Evolutionary conservation across 2,329 filamentous ascomycete species (phyloP).

Genomic region (Aspergillus sergii): DNA sequence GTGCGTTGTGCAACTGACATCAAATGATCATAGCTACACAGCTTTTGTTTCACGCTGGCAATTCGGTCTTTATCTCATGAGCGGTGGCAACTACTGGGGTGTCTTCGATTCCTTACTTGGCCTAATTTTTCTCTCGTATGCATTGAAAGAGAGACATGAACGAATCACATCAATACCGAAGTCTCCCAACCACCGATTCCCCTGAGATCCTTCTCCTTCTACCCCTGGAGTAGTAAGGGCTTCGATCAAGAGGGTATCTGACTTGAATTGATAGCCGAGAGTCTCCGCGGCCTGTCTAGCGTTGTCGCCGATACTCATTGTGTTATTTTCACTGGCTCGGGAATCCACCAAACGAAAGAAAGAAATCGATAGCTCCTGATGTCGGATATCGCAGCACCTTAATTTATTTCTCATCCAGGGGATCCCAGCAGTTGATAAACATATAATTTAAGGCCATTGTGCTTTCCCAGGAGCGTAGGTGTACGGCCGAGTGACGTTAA

Average conservation of each 20-base stretch:
- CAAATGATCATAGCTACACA: neutral
- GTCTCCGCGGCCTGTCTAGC: neutral
- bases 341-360: no score
- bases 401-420: no score
- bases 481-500: no score
- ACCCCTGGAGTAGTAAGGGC: neutral
- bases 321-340: no score
- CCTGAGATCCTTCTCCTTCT: neutral
- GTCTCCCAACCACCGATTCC: neutral
- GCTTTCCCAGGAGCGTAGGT: no score
- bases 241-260: neutral
- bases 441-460: no score
- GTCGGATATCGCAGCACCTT: no score
- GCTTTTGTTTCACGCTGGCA: neutral
- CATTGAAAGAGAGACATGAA: neutral
- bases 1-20: neutral
- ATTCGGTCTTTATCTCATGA: neutral
- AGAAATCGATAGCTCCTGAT: no score
- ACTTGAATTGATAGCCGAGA: neutral
- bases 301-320: neutral
- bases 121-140: neutral
- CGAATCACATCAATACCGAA: neutral
- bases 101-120: neutral
- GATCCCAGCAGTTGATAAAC: no score
- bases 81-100: no score